These are phyloP conservation scores for Backusella luteola DNA, from an alignment of 192 early-diverging fungal genomes.

Conservation along the genomic window DNA sequence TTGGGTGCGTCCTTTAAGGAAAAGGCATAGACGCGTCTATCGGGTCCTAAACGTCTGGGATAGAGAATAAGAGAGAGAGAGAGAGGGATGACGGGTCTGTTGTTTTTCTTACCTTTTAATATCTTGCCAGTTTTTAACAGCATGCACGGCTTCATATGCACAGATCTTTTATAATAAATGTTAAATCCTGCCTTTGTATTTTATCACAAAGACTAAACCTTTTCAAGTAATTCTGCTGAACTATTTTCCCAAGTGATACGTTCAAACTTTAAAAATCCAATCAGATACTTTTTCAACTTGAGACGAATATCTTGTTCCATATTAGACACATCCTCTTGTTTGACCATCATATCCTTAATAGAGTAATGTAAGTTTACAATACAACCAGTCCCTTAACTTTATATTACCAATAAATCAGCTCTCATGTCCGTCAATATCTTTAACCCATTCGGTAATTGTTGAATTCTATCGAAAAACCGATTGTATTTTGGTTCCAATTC, in stretches of 20 bases:
- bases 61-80: too few relatives aligned
- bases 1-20: slow-evolving; percentile 74
- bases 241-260: slow-evolving; percentile 78
- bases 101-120: slow-evolving; percentile 63
- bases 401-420: slow-evolving; percentile 63
- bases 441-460: slow-evolving; percentile 73
- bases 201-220: slow-evolving; percentile 43
- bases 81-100: background rate
- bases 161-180: slow-evolving; percentile 48
- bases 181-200: background rate
- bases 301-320: slow-evolving; percentile 61
- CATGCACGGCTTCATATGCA: slow-evolving; percentile 90
- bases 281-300: slow-evolving; percentile 75
- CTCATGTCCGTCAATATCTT: slow-evolving; percentile 80
- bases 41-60: slow-evolving; percentile 48
- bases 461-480: slow-evolving; percentile 75
- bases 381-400: background rate
- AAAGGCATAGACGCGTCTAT: slow-evolving; percentile 81
- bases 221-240: slow-evolving; percentile 77
- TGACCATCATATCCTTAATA: background rate
- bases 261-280: slow-evolving; percentile 75
- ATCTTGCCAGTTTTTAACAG: slow-evolving; percentile 75
- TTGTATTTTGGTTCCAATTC: slow-evolving; percentile 67
- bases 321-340: slow-evolving; percentile 32
- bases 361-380: background rate